Percentiles rank a stretch among this genome's conserved stretches.
These are phyloP conservation scores for Fusarium robinianum DNA, from an alignment of 2,329 filamentous ascomycete species.

Conservation along the genomic window DNA sequence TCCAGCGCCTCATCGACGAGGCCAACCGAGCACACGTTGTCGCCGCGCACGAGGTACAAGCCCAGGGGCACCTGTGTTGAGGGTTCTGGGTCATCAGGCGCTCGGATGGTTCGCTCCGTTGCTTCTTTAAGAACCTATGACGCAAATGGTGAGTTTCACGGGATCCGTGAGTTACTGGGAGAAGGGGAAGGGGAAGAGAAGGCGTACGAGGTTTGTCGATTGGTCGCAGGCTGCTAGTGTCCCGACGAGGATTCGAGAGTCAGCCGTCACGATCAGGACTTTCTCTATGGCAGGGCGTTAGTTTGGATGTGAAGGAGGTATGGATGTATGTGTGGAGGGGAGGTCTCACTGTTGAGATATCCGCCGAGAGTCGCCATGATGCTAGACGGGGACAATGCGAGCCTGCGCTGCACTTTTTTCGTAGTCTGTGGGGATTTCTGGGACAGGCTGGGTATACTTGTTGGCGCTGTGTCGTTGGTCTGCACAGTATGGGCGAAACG, in stretches of 20 bases:
- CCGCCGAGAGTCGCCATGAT: constrained; percentile 51
- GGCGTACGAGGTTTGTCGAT: constrained; percentile 78
- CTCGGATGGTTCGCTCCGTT: constrained; percentile 87
- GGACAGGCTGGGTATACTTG: not conserved
- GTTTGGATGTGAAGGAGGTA: constrained; percentile 2
- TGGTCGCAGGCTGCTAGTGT: constrained; percentile 86
- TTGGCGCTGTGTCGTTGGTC: not conserved
- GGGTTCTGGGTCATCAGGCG: constrained; percentile 78
- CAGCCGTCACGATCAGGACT: constrained; percentile 87
- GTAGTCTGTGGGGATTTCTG: not conserved
- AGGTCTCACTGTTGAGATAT: constrained; percentile 49
- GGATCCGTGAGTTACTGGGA: not conserved
- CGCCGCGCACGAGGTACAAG: constrained; percentile 88
- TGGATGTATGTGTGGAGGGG: constrained; percentile 14
- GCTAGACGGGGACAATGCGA: constrained; percentile 3
- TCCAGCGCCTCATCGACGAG: constrained; percentile 90
- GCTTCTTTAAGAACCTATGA: constrained; percentile 76
- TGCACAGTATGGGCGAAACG: not conserved
- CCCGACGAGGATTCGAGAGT: constrained; percentile 85
- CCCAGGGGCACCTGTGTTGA: constrained; percentile 83
- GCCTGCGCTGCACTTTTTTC: constrained; percentile 2
- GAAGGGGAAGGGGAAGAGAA: not conserved
- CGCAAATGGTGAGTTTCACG: constrained; percentile 24
- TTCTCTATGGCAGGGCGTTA: constrained; percentile 64
- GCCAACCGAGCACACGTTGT: constrained; percentile 91